These are phyloP conservation scores for Strigomonas oncopelti DNA, from an alignment of 208 protist species.

Conservation along the genomic window DNA sequence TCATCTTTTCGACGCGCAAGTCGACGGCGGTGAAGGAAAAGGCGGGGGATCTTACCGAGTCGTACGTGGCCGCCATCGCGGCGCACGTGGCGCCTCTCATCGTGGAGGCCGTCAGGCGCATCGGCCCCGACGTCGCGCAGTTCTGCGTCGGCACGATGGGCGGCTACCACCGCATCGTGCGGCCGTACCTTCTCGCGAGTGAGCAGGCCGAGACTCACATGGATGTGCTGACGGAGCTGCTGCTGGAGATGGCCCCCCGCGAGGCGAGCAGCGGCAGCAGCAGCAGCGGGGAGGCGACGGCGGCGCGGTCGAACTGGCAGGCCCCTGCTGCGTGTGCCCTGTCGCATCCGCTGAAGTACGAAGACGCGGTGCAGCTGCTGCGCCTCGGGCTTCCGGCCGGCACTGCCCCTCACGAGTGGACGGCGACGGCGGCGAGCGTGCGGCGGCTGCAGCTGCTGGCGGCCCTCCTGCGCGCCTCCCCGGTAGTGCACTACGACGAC, in stretches of 20 bases:
- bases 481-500: conserved; percentile 48
- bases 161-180: conserved; percentile 74
- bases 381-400: background rate
- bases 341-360: conserved; percentile 7
- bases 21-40: background rate
- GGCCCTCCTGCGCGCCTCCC: conserved; percentile 38
- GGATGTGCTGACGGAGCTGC: conserved; percentile 31
- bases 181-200: conserved; percentile 34
- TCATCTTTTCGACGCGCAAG: conserved; percentile 44
- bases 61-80: conserved; percentile 32
- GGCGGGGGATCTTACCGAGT: conserved; percentile 17
- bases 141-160: conserved; percentile 62
- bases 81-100: conserved; percentile 28
- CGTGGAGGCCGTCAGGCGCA: conserved; percentile 30
- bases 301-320: conserved; percentile 8
- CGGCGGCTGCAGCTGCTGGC: conserved; percentile 41
- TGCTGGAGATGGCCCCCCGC: conserved; percentile 22
- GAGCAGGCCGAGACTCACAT: conserved; percentile 1
- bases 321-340: conserved; percentile 4
- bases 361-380: conserved; percentile 10
- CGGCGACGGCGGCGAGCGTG: conserved; percentile 17
- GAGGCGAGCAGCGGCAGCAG: background rate
- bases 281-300: background rate
- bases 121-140: conserved; percentile 63
- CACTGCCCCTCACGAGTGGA: conserved; percentile 17